Conservation (phyloP, 2,329 filamentous ascomycete species). For the Nemania abortiva region DNA sequence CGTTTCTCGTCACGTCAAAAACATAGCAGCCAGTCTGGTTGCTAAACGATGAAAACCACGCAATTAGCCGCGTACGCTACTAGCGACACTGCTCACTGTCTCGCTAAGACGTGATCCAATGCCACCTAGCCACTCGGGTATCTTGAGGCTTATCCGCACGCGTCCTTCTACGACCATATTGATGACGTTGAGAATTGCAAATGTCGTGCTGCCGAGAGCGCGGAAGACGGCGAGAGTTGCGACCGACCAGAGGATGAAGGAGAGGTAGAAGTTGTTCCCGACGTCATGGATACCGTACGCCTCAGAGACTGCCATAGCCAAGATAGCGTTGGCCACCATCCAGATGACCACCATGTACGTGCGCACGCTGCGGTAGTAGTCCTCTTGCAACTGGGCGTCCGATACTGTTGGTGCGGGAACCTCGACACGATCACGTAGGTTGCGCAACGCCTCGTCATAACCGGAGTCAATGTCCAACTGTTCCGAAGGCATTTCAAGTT, state of each 20-base stretch:
- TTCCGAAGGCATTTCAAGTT: slow-evolving; percentile 97
- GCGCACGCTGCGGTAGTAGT: slow-evolving; percentile 96
- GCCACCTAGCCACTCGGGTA: slow-evolving; percentile 61
- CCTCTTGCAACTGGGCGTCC: slow-evolving; percentile 91
- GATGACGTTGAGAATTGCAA: slow-evolving; percentile 84
- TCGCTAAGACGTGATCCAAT: slow-evolving; percentile 59
- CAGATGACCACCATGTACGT: slow-evolving; percentile 98
- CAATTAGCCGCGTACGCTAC: slow-evolving; percentile 42
- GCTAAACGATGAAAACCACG: not conserved
- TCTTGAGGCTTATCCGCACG: slow-evolving; percentile 70
- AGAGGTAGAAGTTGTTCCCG: slow-evolving; percentile 88
- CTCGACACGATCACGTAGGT: slow-evolving; percentile 92
- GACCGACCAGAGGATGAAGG: slow-evolving; percentile 93
- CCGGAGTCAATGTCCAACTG: slow-evolving; percentile 98
- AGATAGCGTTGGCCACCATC: slow-evolving; percentile 91
- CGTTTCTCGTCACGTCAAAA: slow-evolving; percentile 1
- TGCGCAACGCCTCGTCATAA: slow-evolving; percentile 96
- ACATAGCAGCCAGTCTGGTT: not conserved
- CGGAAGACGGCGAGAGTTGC: slow-evolving; percentile 89
- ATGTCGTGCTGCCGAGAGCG: slow-evolving; percentile 83
- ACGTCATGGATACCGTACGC: slow-evolving; percentile 80
- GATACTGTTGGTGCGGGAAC: slow-evolving; percentile 72
- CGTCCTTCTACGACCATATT: slow-evolving; percentile 90
- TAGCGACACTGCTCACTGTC: slow-evolving; percentile 62
- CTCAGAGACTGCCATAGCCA: slow-evolving; percentile 94